Percentiles rank a stretch among this genome's conserved stretches.
phyloP scores from a whole-genome alignment of 352 stramenopile species.

The Phytophthora constricta region DNA sequence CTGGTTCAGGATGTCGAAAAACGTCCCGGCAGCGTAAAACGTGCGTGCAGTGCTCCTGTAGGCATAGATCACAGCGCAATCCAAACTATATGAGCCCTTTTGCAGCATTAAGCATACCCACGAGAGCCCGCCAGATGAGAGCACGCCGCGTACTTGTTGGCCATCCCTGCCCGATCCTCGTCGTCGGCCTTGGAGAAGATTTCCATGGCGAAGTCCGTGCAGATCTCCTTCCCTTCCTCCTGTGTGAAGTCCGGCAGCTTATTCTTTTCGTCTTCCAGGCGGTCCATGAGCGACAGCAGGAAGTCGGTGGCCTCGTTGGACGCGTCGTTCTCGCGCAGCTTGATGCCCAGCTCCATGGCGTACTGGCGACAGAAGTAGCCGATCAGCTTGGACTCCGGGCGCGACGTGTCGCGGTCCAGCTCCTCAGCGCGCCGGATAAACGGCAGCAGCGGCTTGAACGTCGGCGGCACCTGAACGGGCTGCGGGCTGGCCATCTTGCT shows the following conservation, averaged over 20 bases:
- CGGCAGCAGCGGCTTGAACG: constrained; percentile 94
- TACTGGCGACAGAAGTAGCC: constrained; percentile 94
- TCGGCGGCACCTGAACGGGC: constrained; percentile 86
- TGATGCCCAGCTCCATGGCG: constrained; percentile 90
- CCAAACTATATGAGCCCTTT: constrained; percentile 8
- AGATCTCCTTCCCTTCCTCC: constrained; percentile 92
- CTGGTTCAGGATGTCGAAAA: constrained; percentile 97
- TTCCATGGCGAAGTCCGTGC: constrained; percentile 89
- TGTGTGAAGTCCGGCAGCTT: constrained; percentile 91
- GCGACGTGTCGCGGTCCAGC: constrained; percentile 91
- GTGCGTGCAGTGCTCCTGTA: constrained; percentile 92
- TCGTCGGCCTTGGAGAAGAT: constrained; percentile 95
- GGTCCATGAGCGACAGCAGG: constrained; percentile 90
- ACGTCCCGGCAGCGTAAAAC: constrained; percentile 96
- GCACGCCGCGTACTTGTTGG: constrained; percentile 90
- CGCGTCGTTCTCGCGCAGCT: constrained; percentile 79
- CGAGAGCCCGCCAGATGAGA: too few species aligned
- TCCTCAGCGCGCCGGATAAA: constrained; percentile 96
- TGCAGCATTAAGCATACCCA: neutral
- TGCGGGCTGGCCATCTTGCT: constrained; percentile 58
- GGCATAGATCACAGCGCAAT: neutral
- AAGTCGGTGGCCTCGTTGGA: constrained; percentile 89
- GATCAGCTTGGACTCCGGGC: constrained; percentile 94
- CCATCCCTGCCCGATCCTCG: constrained; percentile 90
- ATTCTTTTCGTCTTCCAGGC: constrained; percentile 92